phyloP scores from a whole-genome alignment of 2,329 filamentous ascomycete species.

The Aspergillus oerlinghausenensis region DNA sequence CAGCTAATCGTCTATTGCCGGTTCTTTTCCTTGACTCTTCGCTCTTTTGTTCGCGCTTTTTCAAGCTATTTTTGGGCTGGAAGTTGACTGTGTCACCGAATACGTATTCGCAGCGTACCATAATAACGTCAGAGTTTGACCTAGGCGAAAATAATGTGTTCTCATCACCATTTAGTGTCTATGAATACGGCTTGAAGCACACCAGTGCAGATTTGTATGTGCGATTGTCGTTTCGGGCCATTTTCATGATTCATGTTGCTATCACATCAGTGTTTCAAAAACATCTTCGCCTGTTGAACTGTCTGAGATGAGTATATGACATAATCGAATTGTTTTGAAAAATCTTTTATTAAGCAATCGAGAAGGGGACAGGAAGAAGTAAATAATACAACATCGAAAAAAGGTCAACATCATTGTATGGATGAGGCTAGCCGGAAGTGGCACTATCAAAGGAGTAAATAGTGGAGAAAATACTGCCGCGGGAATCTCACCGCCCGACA shows the following conservation, averaged over 20 bases:
- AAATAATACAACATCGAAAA: background rate
- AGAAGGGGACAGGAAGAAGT: background rate
- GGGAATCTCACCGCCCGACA: conserved; percentile 31
- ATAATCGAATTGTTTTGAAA: background rate
- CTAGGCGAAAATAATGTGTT: no score
- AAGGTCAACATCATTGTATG: background rate
- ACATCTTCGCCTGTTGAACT: background rate
- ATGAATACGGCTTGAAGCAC: background rate
- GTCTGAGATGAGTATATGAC: background rate
- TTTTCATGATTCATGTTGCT: background rate
- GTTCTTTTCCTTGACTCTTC: background rate
- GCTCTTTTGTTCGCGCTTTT: background rate
- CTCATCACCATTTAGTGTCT: background rate
- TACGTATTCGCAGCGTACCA: background rate
- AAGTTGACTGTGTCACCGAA: background rate
- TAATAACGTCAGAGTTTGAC: background rate
- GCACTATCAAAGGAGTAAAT: background rate
- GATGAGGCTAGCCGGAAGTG: background rate
- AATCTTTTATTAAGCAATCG: background rate
- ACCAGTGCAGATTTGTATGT: background rate
- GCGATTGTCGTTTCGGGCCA: background rate
- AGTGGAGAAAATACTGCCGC: conserved; percentile 19
- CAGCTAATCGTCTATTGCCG: background rate
- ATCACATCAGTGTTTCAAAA: background rate
- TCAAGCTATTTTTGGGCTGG: background rate